These are phyloP conservation scores for Ailanthus altissimus DNA, from an alignment of 345 rosid species.

Conservation along the genomic window DNA sequence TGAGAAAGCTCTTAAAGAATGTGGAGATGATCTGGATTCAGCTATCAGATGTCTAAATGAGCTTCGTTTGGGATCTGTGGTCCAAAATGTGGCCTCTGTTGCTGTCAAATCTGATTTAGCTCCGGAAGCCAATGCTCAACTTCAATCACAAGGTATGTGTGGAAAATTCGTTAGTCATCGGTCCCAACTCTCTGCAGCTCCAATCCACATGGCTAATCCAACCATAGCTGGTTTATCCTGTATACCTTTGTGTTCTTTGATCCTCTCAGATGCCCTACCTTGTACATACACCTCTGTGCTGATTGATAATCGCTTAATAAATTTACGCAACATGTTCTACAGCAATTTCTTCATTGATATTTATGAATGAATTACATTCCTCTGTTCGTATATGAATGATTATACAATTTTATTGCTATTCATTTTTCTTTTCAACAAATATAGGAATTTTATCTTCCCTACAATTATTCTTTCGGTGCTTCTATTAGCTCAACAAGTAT, in stretches of 20 bases:
- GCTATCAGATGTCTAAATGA: slow-evolving; percentile 82
- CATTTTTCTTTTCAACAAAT: not conserved
- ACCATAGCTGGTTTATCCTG: not conserved
- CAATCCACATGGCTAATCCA: not conserved
- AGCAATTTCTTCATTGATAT: not conserved
- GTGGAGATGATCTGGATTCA: slow-evolving; percentile 84
- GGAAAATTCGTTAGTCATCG: not conserved
- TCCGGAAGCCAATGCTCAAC: slow-evolving; percentile 37
- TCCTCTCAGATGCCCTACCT: not conserved
- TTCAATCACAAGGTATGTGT: slow-evolving; percentile 50
- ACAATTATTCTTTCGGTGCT: not conserved
- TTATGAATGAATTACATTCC: not conserved
- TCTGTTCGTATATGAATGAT: not conserved
- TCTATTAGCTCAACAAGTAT: not conserved
- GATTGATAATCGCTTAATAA: not conserved
- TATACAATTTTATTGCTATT: not conserved
- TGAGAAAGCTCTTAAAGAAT: slow-evolving; percentile 73
- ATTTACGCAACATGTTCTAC: not conserved
- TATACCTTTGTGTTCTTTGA: not conserved
- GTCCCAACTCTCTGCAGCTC: not conserved
- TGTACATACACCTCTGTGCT: not conserved
- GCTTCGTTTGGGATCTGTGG: slow-evolving; percentile 75
- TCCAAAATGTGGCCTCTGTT: slow-evolving; percentile 28
- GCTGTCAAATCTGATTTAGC: slow-evolving; percentile 32
- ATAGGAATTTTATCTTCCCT: not conserved